Evolutionary conservation across 768 basidiomycete genomes (phyloP), one percentile per base, ranked within the genome.

Genomic region (Leucosporidium yakuticum): DNA sequence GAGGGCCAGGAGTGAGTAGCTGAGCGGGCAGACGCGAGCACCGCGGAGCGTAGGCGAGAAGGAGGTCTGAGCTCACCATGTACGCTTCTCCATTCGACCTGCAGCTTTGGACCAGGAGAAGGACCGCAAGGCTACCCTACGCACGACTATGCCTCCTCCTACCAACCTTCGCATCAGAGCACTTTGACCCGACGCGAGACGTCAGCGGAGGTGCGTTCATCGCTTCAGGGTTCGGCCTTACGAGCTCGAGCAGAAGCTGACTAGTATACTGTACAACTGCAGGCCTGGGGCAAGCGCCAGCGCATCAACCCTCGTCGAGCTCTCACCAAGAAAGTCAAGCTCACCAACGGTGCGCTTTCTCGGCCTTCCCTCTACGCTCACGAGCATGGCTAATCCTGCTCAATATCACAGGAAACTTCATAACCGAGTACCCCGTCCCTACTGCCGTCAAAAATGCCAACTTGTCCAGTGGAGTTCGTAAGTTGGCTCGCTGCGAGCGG

Each of bases 241-340:
- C 32, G 2, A 11, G 2, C 19, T 7, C 4, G 50, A n/a, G 23
- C 23, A 51, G 50, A 8, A n/a, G 50, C 50, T 23, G 50, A n/a
- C 21, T 27, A 6, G 23, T 23, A 23, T 51, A 21, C 11, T 51
- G 50, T n/a, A 15, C 23, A 27, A 9, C 50, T 51, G 25, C 58
- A 74, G 63, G 75, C 75, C 2, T 76, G 74, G 71, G 64, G 69
- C 25, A 65, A 69, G 58, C 36, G 75, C 9, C 75, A 76, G 59
- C 56, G 49, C 23, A 72, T 73, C 65, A 71, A 75, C 56, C 76
- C 74, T 25, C 55, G 64, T 6, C 60, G 75, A 12, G 71, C 75
- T 21, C 64, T 73, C 60, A 94, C 91, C n/a, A 88, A 90, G 75
- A 90, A 88, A 77, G 89, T 98, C 81, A 89, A 90, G 78, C 86